Percentiles rank a stretch among this genome's conserved stretches.
Conservation (phyloP, 1,139 yeast genomes). For the Saccharomyces uvarum region DNA sequence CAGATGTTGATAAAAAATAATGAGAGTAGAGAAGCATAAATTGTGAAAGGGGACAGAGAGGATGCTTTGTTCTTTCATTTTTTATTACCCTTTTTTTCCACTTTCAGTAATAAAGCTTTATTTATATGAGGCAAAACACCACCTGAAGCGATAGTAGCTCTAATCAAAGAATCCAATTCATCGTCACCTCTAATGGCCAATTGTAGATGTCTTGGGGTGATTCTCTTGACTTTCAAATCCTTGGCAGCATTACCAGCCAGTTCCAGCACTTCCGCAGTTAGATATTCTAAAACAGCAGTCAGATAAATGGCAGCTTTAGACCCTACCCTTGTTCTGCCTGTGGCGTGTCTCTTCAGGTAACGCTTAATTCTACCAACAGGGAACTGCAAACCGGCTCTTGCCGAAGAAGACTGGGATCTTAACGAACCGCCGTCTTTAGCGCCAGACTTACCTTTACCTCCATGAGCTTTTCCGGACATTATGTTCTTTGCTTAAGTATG, state of each 20-base stretch:
- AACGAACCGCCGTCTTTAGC: slow-evolving; percentile 48
- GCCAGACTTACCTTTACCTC: slow-evolving; percentile 92
- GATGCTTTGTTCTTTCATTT: slow-evolving; percentile 8
- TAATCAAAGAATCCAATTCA: slow-evolving; percentile 89
- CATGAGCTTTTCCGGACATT: slow-evolving; percentile 96
- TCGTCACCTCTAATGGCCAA: slow-evolving; percentile 98
- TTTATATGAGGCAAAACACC: slow-evolving; percentile 98
- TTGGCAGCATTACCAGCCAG: slow-evolving; percentile 99
- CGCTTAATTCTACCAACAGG: slow-evolving; percentile 99
- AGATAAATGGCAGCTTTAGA: slow-evolving; percentile 95
- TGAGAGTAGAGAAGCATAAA: not conserved
- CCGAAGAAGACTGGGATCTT: slow-evolving; percentile 82
- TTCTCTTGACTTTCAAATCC: slow-evolving; percentile 96
- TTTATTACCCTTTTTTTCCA: slow-evolving; percentile 61
- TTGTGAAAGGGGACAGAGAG: not conserved
- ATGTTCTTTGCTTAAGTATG: not conserved
- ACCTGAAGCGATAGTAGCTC: slow-evolving; percentile 98
- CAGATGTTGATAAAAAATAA: not conserved
- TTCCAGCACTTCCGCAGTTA: slow-evolving; percentile 97
- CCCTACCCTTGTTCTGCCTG: slow-evolving; percentile 91
- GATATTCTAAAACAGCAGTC: slow-evolving; percentile 93
- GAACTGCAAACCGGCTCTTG: slow-evolving; percentile 94
- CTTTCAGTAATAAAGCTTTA: slow-evolving; percentile 86
- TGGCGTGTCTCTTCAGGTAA: slow-evolving; percentile 84
- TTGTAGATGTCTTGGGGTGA: slow-evolving; percentile 97